Percentiles rank a stretch among this genome's conserved stretches.
Evolutionary conservation across 164 flowering plant genomes (phyloP).

Genomic region (Magnolia officinalis): DNA sequence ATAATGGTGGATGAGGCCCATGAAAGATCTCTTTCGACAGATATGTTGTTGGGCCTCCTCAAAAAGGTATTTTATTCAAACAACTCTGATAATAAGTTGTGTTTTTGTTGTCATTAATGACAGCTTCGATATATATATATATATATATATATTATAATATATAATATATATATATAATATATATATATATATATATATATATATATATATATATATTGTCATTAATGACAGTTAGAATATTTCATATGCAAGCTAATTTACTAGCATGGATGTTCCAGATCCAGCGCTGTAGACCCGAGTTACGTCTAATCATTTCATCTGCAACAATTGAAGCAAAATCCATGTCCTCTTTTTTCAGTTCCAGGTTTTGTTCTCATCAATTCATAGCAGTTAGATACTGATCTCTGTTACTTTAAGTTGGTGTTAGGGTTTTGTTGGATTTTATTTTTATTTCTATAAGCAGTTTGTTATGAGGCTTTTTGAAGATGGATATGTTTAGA

Average conservation of each 20-base stretch:
- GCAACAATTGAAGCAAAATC: slow-evolving; percentile 97
- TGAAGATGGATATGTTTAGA: neutral
- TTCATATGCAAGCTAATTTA: neutral
- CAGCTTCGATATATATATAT: neutral
- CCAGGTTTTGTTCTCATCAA: slow-evolving; percentile 45
- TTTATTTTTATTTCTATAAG: neutral
- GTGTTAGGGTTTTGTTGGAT: neutral
- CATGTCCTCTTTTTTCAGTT: slow-evolving; percentile 64
- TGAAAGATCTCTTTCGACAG: slow-evolving; percentile 91
- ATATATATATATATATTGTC: neutral
- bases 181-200: too few species aligned
- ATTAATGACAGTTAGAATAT: neutral
- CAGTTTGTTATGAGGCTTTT: neutral
- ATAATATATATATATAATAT: too few species aligned
- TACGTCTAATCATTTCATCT: slow-evolving; percentile 83
- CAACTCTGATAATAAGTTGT: neutral
- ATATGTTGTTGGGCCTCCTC: slow-evolving; percentile 82
- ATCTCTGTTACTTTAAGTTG: neutral
- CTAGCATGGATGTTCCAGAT: slow-evolving; percentile 41
- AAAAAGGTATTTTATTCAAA: slow-evolving; percentile 59
- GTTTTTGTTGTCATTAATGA: neutral
- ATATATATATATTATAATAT: too few species aligned
- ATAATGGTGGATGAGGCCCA: slow-evolving; percentile 99
- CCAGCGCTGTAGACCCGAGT: slow-evolving; percentile 83
- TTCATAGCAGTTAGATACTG: neutral